Conservation (phyloP, 2,329 filamentous ascomycete species). For the Calycina marina region DNA sequence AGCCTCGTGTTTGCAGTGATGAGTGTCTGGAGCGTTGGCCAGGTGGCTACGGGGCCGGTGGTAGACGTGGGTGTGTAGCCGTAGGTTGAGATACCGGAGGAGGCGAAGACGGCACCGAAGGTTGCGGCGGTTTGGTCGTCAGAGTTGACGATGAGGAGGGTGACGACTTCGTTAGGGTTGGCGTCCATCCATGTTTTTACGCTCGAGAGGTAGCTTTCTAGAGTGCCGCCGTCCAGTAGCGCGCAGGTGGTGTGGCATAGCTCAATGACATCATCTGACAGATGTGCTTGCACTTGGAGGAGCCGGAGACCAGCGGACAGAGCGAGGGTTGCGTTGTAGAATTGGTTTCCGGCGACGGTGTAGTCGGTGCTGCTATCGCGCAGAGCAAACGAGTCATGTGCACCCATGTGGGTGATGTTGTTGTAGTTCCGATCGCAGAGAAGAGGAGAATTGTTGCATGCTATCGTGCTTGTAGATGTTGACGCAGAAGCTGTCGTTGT, state of each 20-base stretch:
- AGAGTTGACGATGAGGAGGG: conserved; percentile 46
- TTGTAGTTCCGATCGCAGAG: conserved; percentile 60
- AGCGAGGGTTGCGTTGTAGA: conserved; percentile 40
- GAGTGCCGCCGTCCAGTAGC: conserved; percentile 41
- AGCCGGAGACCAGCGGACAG: conserved; percentile 48
- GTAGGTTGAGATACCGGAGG: conserved; percentile 44
- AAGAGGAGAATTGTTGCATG: conserved; percentile 67
- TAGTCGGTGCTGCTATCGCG: conserved; percentile 28
- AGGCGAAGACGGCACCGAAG: conserved; percentile 28
- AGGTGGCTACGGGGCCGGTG: conserved; percentile 31
- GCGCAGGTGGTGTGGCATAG: conserved; percentile 45
- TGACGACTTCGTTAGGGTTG: conserved; percentile 46
- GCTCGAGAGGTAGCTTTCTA: conserved; percentile 38
- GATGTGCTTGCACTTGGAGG: conserved; percentile 49
- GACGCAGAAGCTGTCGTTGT: no score
- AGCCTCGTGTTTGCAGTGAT: conserved; percentile 51
- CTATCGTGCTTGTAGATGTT: conserved; percentile 15
- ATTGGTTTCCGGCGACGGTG: conserved; percentile 39
- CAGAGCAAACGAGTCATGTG: conserved; percentile 53
- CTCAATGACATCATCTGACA: conserved; percentile 33
- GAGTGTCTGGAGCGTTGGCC: conserved; percentile 60
- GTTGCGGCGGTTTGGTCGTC: conserved; percentile 39
- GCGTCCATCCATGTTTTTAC: conserved; percentile 45
- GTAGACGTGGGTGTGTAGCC: conserved; percentile 40
- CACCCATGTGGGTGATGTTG: conserved; percentile 60